These are phyloP conservation scores for Hypoxylon sp. DNA, from an alignment of 2,329 filamentous ascomycete genomes.

Conservation along the genomic window DNA sequence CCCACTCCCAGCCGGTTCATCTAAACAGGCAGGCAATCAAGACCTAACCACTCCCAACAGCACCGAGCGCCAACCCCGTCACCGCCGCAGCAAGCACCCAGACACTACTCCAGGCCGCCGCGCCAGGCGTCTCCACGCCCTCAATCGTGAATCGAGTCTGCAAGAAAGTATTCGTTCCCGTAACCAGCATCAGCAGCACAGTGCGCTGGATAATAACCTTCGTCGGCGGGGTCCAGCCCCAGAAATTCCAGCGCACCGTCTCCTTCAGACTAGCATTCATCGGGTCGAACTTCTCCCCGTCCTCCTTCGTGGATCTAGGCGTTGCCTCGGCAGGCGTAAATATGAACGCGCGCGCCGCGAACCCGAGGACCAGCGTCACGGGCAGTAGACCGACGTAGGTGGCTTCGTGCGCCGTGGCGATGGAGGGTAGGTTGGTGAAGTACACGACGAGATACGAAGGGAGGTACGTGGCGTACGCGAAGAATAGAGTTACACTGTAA, in stretches of 20 bases:
- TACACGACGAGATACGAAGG: constrained; percentile 79
- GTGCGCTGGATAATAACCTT: constrained; percentile 77
- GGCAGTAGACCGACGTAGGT: constrained; percentile 73
- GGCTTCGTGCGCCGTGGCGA: constrained; percentile 76
- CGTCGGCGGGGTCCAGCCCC: constrained; percentile 73
- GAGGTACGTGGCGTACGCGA: constrained; percentile 77
- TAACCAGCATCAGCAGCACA: constrained; percentile 67
- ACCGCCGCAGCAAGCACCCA: constrained; percentile 77
- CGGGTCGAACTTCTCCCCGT: constrained; percentile 71
- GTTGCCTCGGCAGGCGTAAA: constrained; percentile 76
- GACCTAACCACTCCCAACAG: constrained; percentile 63
- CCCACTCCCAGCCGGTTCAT: neutral
- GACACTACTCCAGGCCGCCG: constrained; percentile 77
- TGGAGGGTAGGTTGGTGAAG: constrained; percentile 78
- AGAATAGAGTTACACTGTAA: constrained; percentile 79
- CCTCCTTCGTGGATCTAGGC: constrained; percentile 63
- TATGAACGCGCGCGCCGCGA: constrained; percentile 80
- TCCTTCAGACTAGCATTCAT: constrained; percentile 74
- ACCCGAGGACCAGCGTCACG: constrained; percentile 70
- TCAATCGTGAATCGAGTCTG: constrained; percentile 75
- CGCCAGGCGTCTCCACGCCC: constrained; percentile 78
- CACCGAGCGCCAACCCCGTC: constrained; percentile 68
- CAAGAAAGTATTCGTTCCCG: constrained; percentile 71
- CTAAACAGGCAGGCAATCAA: neutral
- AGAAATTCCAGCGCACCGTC: constrained; percentile 79